A percentile compares a stretch with the other conserved stretches of the same genome.
phyloP scores from a whole-genome alignment of 805 yeast genomes.

The Wickerhamomyces mucosus region DNA sequence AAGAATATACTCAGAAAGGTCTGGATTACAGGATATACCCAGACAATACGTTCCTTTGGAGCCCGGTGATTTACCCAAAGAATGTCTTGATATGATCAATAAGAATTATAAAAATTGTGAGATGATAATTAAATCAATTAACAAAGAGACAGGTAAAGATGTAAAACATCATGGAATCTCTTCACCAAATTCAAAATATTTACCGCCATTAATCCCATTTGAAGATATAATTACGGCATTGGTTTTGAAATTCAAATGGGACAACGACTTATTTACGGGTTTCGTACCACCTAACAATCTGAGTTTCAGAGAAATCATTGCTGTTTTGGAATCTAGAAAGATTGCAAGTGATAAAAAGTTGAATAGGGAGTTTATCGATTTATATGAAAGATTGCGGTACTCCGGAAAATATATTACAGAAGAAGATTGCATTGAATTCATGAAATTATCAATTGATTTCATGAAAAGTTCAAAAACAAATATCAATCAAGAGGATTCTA shows the following conservation, averaged over 20 bases:
- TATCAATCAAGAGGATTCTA: slow-evolving; percentile 2
- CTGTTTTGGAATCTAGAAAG: slow-evolving; percentile 22
- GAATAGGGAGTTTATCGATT: slow-evolving; percentile 29
- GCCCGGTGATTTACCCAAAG: slow-evolving; percentile 46
- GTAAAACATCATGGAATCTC: slow-evolving; percentile 46
- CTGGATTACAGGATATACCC: slow-evolving; percentile 68
- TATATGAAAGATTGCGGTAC: slow-evolving; percentile 63
- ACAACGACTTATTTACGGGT: slow-evolving; percentile 27
- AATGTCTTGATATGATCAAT: slow-evolving; percentile 30
- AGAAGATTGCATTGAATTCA: slow-evolving; percentile 49
- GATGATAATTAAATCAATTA: slow-evolving; percentile 25
- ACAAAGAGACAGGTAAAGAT: slow-evolving; percentile 30
- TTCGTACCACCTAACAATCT: slow-evolving; percentile 28
- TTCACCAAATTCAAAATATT: slow-evolving; percentile 26
- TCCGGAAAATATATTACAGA: slow-evolving; percentile 53
- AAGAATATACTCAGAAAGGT: slow-evolving; percentile 48
- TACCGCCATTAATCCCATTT: slow-evolving; percentile 31
- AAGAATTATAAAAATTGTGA: slow-evolving; percentile 33
- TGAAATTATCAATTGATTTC: slow-evolving; percentile 33
- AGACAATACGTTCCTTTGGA: slow-evolving; percentile 63
- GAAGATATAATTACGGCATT: slow-evolving; percentile 53
- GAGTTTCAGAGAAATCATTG: slow-evolving; percentile 33
- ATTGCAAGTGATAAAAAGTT: slow-evolving; percentile 12
- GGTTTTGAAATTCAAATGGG: slow-evolving; percentile 47
- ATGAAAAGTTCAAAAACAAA: slow-evolving; percentile 16